Conservation (phyloP, 2,329 filamentous ascomycete genomes). For the Daldinia sp. region DNA sequence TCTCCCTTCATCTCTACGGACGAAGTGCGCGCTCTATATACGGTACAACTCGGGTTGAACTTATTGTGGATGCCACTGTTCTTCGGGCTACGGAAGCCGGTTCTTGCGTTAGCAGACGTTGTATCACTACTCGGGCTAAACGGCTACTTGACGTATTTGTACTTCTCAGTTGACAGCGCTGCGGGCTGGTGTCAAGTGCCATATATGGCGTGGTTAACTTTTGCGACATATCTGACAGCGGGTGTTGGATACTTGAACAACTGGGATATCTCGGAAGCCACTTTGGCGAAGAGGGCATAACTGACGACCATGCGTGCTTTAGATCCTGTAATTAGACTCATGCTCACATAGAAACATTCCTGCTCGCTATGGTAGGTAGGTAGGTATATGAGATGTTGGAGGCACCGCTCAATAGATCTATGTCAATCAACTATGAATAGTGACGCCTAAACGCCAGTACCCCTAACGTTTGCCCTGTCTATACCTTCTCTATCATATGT, state of each 20-base stretch:
- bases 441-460: constrained; percentile 31
- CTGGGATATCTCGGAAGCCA: constrained; percentile 63
- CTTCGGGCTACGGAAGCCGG: constrained; percentile 78
- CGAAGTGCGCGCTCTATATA: constrained; percentile 82
- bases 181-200: constrained; percentile 80
- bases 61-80: constrained; percentile 93
- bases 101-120: constrained; percentile 79
- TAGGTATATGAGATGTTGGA: not conserved
- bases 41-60: constrained; percentile 85
- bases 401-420: constrained; percentile 8
- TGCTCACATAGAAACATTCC: not conserved
- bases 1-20: constrained; percentile 40
- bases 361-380: not conserved
- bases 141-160: constrained; percentile 77
- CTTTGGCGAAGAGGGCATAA: constrained; percentile 38
- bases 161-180: constrained; percentile 75
- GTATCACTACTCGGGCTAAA: constrained; percentile 75
- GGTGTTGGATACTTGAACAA: constrained; percentile 73
- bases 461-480: constrained; percentile 1
- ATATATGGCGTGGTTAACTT: constrained; percentile 86
- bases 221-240: constrained; percentile 84
- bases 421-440: constrained; percentile 15
- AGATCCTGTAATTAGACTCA: not conserved
- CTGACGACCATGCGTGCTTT: not conserved
- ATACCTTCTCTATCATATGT: constrained; percentile 19